Conservation (phyloP, 176 grass and related monocot species). For the Hsuehochloa calcarea region DNA sequence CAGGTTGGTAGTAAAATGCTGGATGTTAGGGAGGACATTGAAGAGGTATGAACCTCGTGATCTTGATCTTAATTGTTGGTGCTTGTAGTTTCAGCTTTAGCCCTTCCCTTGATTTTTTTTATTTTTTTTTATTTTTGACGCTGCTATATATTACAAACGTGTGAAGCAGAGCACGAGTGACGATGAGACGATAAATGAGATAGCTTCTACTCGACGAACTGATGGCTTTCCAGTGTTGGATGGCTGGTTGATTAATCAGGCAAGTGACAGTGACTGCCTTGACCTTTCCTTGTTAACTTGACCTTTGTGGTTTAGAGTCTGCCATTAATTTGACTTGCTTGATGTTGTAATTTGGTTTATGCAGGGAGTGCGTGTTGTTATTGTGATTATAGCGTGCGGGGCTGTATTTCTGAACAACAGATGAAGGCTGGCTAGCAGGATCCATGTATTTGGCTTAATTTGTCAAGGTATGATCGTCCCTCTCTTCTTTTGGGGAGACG, state of each 20-base stretch:
- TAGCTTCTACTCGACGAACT: neutral
- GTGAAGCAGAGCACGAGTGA: constrained; percentile 4
- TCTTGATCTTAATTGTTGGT: neutral
- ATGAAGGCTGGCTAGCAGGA: neutral
- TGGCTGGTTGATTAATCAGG: constrained; percentile 44
- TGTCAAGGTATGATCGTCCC: too few relatives aligned
- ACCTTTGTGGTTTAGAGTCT: neutral
- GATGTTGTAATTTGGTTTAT: neutral
- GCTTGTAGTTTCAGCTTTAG: neutral
- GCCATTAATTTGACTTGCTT: neutral
- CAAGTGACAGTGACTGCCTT: constrained; percentile 1
- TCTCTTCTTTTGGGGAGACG: too few relatives aligned
- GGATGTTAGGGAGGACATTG: neutral
- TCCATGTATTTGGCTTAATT: too few relatives aligned
- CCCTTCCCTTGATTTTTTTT: neutral
- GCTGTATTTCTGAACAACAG: constrained; percentile 43
- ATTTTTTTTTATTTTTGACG: neutral
- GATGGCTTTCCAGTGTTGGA: neutral
- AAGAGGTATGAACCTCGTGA: neutral
- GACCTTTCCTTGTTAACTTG: too few relatives aligned
- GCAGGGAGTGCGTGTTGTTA: constrained; percentile 47
- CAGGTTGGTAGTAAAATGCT: neutral
- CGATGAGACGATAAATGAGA: neutral
- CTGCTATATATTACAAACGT: neutral
- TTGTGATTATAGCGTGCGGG: constrained; percentile 46